Base-by-base conservation (phyloP, 441 rosid species). In the Breynia disticha region DNA sequence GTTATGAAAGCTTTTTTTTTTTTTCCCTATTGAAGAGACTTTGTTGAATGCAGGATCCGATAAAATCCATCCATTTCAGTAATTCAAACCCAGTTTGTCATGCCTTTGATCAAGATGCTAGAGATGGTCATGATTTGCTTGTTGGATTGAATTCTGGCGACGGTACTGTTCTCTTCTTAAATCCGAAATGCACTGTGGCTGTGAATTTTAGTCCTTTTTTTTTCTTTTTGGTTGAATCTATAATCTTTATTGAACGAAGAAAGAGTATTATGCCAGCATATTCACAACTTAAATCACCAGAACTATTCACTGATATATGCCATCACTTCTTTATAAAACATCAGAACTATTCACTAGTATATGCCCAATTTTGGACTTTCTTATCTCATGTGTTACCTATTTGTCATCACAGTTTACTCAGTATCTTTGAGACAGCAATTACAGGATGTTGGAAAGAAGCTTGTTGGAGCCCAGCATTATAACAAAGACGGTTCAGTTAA, bases 81-180 rank as follows among this genome's bases (percentile, higher is more conserved):
- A 89, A 80, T 63, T 84, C 91, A 11, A 84, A 84, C 66, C 97
- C 97, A 28, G 80, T 87, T 49, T 93, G 96, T 69, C 99, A 93
- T 56, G 86, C 97, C 46, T 93, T 89, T 75, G 93, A 93, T 71
- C 89, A 76, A 51, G 94, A 93, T 74, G 84, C 96, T 16, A 87
- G 78, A 76, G 94, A 93, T 70, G 99, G 99, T 3, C 99, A 93
- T 78, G 99, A 93, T 78, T 79, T 93, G 68, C 83, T 93, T 41
- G 73, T 93, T 66, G 99, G 96, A 42, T 69, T 87, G 63, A 89
- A 67, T 75, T 81, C 96, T 46, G 97, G 99, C 41, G 99, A 93
- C 77, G 99, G 98, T 93, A 83, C 64, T 32, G 56, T 15, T 52
- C 57, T 56, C n/a, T 19, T 22, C 66, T 63, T 32, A 11, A 62